Conservation (phyloP, 2,329 filamentous ascomycete species). For the Penicillium sp. region DNA sequence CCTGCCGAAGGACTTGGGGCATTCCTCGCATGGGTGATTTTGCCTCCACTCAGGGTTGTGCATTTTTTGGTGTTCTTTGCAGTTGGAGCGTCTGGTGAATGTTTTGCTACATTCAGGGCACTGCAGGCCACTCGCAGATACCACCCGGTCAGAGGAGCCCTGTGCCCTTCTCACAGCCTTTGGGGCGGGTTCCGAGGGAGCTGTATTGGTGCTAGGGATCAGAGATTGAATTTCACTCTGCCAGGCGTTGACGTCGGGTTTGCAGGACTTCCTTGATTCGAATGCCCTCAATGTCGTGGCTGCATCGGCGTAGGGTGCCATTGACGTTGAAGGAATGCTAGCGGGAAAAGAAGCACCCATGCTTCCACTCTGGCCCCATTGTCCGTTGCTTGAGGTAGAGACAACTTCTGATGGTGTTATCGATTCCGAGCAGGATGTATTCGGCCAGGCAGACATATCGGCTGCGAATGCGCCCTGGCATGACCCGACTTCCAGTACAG, state of each 20-base stretch:
- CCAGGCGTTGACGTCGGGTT: not conserved
- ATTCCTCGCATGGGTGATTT: conserved; percentile 69
- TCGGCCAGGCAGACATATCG: conserved; percentile 29
- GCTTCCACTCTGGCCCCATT: conserved; percentile 19
- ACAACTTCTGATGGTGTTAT: conserved; percentile 17
- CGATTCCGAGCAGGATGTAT: conserved; percentile 25
- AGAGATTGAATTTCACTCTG: not conserved
- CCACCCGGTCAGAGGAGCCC: conserved; percentile 18
- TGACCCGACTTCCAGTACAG: conserved; percentile 18
- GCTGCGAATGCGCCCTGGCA: conserved; percentile 13
- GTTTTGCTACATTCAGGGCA: conserved; percentile 76
- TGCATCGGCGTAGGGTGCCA: not conserved
- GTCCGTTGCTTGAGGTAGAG: conserved; percentile 8
- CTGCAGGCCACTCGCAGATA: conserved; percentile 63
- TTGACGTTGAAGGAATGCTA: not conserved
- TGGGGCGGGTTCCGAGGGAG: not conserved
- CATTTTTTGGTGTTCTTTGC: conserved; percentile 80
- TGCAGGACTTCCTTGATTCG: not conserved
- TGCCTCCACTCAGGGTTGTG: conserved; percentile 74
- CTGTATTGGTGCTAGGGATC: conserved; percentile 8
- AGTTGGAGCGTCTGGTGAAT: conserved; percentile 84
- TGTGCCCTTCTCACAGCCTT: not conserved
- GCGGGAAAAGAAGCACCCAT: conserved; percentile 1
- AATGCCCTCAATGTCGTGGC: not conserved
- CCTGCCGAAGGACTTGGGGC: conserved; percentile 75